Evolutionary conservation across 1,284 basidiomycete genomes (phyloP), one percentile per base, ranked within the genome.

Genomic region (Porphyrellus sp.): DNA sequence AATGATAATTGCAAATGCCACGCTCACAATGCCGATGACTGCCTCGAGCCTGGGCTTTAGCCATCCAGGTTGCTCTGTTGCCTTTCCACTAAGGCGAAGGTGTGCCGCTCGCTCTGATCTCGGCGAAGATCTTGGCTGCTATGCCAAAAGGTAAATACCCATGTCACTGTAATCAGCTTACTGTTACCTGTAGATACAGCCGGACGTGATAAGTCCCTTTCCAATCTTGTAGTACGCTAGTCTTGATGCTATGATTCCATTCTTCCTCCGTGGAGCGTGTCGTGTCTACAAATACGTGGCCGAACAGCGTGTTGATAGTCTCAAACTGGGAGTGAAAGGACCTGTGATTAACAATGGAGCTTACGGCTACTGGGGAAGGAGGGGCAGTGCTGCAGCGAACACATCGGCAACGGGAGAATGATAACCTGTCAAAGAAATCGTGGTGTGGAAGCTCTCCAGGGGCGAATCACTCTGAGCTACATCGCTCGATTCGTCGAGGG

Each of bases 21-120:
- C 64, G 25, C 64, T 66, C 15, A 47, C 51, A n/a, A 67, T 59
- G 3, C 53, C 55, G 23, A 59, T 48, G 46, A 62, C 52, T 3
- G 49, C 48, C 15, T 37, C 50, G 23, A 66, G 46, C 25, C 42
- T 40, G 2, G 62, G 62, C 56, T 55, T 44, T 2, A 64, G 55
- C 61, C 61, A 63, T 0, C 61, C 55, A 15, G 57, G 23, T 33
- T 46, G 38, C 1, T 48, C 30, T 4, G 38, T 53, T n/a, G 44
- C 44, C 25, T 45, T 59, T 24, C 61, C 61, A 15, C 61, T 38
- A 9, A 40, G 27, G 4, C 53, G 61, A 27, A 63, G 53, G 5
- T 51, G 18, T 4, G 58, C 53, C 11, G 55, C 61, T 18, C 63
- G 53, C 24, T 49, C 42, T 41, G 55, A 53, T 12, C 37, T 49